Conservation (phyloP, 495 filamentous ascomycete genomes). For the Hyaloscypha bicolor region DNA sequence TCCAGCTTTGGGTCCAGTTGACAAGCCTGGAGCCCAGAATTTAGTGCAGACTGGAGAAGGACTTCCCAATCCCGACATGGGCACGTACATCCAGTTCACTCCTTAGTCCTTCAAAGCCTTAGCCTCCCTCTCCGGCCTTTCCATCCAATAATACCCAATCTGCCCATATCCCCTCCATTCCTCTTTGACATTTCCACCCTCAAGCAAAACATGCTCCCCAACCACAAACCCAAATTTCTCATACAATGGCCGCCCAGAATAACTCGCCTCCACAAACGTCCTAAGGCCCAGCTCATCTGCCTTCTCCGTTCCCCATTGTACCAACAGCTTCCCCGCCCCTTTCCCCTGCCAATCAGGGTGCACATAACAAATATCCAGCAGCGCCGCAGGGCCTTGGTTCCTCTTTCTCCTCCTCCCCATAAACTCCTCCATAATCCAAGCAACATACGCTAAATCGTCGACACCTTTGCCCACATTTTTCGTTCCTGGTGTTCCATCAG, state of each 20-base stretch:
- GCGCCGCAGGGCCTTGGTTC: slow-evolving; percentile 3
- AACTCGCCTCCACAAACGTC: slow-evolving; percentile 6
- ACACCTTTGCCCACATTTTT: background rate
- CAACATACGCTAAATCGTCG: slow-evolving; percentile 1
- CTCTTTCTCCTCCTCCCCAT: slow-evolving; percentile 2
- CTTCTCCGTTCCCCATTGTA: slow-evolving; percentile 5
- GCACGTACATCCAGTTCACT: background rate
- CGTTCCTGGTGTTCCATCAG: background rate
- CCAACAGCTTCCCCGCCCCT: slow-evolving; percentile 1
- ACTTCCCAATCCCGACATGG: too few species aligned
- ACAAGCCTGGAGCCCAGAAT: too few species aligned
- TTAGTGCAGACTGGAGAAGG: too few species aligned
- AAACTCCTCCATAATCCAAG: slow-evolving; percentile 10
- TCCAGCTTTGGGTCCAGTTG: too few species aligned
- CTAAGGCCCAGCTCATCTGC: slow-evolving; percentile 2
- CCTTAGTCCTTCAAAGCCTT: background rate
- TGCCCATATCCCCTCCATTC: slow-evolving; percentile 2
- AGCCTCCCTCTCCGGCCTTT: background rate
- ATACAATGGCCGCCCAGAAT: background rate
- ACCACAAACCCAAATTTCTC: slow-evolving; percentile 7
- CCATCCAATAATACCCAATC: slow-evolving; percentile 4
- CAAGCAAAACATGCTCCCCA: background rate
- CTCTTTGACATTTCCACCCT: slow-evolving; percentile 3
- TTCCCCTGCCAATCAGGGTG: background rate
- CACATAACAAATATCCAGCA: slow-evolving; percentile 8